Conservation (phyloP, 495 filamentous ascomycete species). For the Cetradonia linearis region DNA sequence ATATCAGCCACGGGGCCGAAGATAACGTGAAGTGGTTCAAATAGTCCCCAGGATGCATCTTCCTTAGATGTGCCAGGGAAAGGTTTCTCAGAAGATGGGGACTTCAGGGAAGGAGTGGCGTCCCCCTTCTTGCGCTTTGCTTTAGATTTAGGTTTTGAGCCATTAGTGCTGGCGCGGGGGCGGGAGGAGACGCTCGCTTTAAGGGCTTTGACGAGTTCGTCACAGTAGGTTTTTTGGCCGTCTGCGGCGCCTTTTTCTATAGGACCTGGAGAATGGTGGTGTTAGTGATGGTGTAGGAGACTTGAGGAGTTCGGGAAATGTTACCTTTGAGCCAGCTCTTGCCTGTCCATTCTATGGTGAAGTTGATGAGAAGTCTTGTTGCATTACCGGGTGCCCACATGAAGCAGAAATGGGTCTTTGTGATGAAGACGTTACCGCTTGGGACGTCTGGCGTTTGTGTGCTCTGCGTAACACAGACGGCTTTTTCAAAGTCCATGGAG, state of each 20-base stretch:
- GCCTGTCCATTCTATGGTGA: slow-evolving; percentile 87
- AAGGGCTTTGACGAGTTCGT: slow-evolving; percentile 62
- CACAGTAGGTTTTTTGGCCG: slow-evolving; percentile 72
- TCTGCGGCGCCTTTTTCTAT: slow-evolving; percentile 95
- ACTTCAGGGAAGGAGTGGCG: slow-evolving; percentile 37
- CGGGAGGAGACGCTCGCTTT: slow-evolving; percentile 60
- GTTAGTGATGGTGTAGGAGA: slow-evolving; percentile 9
- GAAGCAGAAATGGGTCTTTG: slow-evolving; percentile 90
- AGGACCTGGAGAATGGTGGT: slow-evolving; percentile 47
- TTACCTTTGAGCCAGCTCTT: slow-evolving; percentile 98
- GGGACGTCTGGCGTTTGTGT: slow-evolving; percentile 95
- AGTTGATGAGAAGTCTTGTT: slow-evolving; percentile 75
- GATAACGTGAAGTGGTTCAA: slow-evolving; percentile 64
- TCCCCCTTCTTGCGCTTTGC: slow-evolving; percentile 47
- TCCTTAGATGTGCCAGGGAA: slow-evolving; percentile 19
- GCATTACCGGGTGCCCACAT: slow-evolving; percentile 79
- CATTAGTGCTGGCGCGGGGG: slow-evolving; percentile 36
- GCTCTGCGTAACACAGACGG: slow-evolving; percentile 62
- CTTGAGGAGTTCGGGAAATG: slow-evolving; percentile 14
- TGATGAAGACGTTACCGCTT: slow-evolving; percentile 79
- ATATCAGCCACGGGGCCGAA: slow-evolving; percentile 64
- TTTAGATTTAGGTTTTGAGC: slow-evolving; percentile 39
- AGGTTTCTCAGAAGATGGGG: slow-evolving; percentile 34
- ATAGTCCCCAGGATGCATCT: slow-evolving; percentile 57
- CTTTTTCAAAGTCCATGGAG: slow-evolving; percentile 74